Conservation (phyloP, 2,329 filamentous ascomycete species). For the Alternaria tenuissima region DNA sequence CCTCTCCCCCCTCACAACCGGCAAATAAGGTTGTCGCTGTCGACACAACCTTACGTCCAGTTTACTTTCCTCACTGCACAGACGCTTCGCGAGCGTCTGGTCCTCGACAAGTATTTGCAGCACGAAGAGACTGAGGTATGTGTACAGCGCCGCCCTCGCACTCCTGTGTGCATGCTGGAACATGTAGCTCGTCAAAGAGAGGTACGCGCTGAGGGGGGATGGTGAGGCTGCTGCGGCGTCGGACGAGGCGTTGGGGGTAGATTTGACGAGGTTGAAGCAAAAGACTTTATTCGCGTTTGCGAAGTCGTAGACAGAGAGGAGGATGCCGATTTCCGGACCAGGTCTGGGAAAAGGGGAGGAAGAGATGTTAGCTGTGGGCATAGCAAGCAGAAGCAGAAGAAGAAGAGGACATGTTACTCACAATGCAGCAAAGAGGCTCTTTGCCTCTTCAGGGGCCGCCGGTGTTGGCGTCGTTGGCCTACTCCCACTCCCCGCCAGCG, state of each 20-base stretch:
- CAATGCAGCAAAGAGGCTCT: conserved; percentile 80
- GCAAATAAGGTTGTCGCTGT: conserved; percentile 86
- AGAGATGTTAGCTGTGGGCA: conserved; percentile 15
- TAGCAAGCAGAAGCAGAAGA: neutral
- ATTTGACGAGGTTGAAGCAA: conserved; percentile 80
- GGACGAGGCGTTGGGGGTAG: conserved; percentile 59
- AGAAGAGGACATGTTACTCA: conserved; percentile 57
- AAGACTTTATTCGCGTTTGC: conserved; percentile 95
- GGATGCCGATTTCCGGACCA: conserved; percentile 76
- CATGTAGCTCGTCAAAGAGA: conserved; percentile 91
- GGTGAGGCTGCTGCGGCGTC: conserved; percentile 59
- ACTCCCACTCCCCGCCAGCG: conserved; percentile 60
- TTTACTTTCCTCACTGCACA: conserved; percentile 82
- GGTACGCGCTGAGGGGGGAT: conserved; percentile 78
- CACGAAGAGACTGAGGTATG: conserved; percentile 83
- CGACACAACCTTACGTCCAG: conserved; percentile 82
- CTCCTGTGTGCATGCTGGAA: conserved; percentile 93
- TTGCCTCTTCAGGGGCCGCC: conserved; percentile 81
- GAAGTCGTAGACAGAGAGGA: conserved; percentile 92
- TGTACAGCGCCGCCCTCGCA: conserved; percentile 78
- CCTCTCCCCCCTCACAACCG: conserved; percentile 74
- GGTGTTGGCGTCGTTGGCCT: conserved; percentile 68
- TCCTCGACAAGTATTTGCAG: conserved; percentile 90
- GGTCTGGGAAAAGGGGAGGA: conserved; percentile 64
- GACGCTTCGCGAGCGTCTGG: conserved; percentile 77